Base-by-base conservation (phyloP, 176 grass and related monocot genomes). In the Rhynchospora breviuscula region DNA sequence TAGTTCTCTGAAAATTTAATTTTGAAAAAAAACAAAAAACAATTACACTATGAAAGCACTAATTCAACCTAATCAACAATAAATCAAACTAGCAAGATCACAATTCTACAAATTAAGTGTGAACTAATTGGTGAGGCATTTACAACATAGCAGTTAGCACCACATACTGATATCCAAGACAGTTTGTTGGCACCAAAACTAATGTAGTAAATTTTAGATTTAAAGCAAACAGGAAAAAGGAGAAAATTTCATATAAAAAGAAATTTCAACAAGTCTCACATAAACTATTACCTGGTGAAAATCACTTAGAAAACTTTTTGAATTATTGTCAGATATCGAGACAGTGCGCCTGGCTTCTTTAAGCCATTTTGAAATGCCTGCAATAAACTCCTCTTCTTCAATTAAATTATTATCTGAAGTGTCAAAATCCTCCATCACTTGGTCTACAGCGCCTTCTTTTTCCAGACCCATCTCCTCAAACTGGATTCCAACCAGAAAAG, bases 401-500 rank as follows among this genome's bases (percentile, higher is more conserved):
- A 94, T 88, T 0, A 3, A 3, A 0, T 84, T 64, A 25, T 94
- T 91, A 15, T 74, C 9, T 43, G 89, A 91, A 54, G 89, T 91
- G 77, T 94, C 92, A 0, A 94, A 94, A 79, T 94, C 92, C 2
- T 44, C 61, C 92, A 94, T 94, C 64, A 94, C 68, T 85, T 94
- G 83, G 8, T 86, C 6, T 0, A 91, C 80, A 0, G 87, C 92
- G 2, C 85, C 87, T 9, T 29, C 8, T 78, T 57, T 89, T 84
- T 94, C 87, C 8, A 89, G 87, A 67, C 89, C 89, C 74, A 94
- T 51, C 83, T 90, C 92, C 46, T 79, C 87, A 21, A 94, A 91
- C 63, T 94, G 88, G 74, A 94, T 85, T 26, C 92, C 92, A 0
- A 94, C 0, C 10, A 92, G 83, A 63, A 92, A 84, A 3, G 96